Conservation (phyloP, 164 flowering plant species). For the Paratinospora sagittata region DNA sequence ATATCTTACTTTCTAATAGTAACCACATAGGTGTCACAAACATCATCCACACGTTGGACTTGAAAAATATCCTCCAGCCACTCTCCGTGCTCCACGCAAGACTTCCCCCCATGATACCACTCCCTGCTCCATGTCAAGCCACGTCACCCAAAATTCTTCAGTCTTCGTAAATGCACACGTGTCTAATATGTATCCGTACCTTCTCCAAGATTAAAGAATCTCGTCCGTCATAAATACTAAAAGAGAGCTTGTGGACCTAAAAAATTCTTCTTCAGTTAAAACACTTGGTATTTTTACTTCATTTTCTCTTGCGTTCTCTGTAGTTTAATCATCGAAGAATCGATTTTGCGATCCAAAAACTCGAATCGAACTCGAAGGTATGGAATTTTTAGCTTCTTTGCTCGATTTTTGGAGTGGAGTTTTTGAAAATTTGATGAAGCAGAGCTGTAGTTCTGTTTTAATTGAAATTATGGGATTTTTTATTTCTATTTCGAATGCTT, state of each 20-base stretch:
- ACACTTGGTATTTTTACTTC: background rate
- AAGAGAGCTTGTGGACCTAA: slow-evolving; percentile 4
- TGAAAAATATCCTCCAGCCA: background rate
- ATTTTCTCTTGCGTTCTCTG: background rate
- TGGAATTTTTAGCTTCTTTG: background rate
- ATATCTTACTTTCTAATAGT: background rate
- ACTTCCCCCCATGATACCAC: background rate
- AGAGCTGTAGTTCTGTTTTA: background rate
- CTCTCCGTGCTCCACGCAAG: background rate
- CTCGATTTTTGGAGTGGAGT: background rate
- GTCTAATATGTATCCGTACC: background rate
- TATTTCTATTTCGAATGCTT: background rate
- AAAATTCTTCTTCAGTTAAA: background rate
- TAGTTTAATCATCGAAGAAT: background rate
- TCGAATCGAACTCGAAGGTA: background rate
- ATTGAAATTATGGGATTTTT: background rate
- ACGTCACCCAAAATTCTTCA: background rate
- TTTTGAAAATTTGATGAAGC: background rate
- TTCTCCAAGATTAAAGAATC: background rate
- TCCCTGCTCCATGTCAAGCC: background rate
- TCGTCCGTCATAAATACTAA: background rate
- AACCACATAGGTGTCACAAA: background rate
- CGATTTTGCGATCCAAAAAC: background rate
- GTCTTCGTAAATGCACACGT: background rate
- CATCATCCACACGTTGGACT: background rate